Evolutionary conservation across 805 yeast genomes (phyloP), one percentile per base, ranked within the genome.

Genomic region (Scheffersomyces ergatensis): DNA sequence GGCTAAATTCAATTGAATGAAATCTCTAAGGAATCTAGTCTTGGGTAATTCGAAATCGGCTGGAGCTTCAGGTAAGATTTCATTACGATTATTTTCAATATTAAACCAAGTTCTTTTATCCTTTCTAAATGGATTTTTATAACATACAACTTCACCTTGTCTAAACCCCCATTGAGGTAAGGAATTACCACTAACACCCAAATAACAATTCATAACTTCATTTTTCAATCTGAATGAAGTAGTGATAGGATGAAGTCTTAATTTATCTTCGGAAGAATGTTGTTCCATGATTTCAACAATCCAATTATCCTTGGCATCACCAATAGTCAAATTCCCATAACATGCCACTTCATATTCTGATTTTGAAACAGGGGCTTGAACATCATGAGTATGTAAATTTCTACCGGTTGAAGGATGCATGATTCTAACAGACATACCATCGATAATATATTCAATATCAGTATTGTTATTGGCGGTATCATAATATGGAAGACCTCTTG

Each of bases 91-190:
- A 51, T 74, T 73, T 63, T 86, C 95, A 46, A 86, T 74, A 61
- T 85, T 85, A 93, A 93, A 86, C 92, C 93, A 86, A 15, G 90
- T 85, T 54, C 92, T 72, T 69, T 85, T 86, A 58, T 86, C 95
- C 62, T 85, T 81, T 34, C 57, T 67, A 62, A 82, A 85, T 27
- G 89, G 82, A 46, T 71, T 63, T 50, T 76, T 79, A 60, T 72
- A 63, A 67, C 99, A 93, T 1, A 82, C 83, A 48, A 93, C 92
- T 70, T 93, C 99, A 47, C 96, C 96, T 72, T 93, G 99, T 60
- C 89, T 80, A 77, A 92, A 93, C 16, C 99, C 99, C 99, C 99
- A 93, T 14, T 80, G 82, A 15, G 99, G 99, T 57, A 90, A 82
- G 18, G 78, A 60, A 49, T 71, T 67, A 34, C 97, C 97, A 9